Conservation (phyloP, 2,329 filamentous ascomycete species). For the Saccharata proteae region DNA sequence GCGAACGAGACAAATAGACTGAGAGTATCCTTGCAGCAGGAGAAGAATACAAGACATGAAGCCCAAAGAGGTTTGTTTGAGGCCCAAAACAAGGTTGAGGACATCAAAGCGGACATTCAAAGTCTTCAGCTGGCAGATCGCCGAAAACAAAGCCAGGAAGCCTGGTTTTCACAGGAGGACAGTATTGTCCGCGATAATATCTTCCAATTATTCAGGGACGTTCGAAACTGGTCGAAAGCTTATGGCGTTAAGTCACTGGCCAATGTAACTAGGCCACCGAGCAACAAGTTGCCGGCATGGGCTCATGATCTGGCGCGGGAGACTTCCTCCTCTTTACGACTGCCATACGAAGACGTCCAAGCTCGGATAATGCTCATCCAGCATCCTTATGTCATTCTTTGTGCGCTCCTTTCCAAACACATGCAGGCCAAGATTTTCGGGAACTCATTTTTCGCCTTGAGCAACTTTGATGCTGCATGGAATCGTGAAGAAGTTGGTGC, state of each 20-base stretch:
- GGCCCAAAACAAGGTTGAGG: not conserved
- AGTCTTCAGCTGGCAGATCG: not conserved
- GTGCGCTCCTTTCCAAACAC: not conserved
- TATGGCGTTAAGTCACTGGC: not conserved
- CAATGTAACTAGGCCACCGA: not conserved
- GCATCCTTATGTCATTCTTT: slow-evolving; percentile 4
- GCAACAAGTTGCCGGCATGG: not conserved
- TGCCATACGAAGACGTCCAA: not conserved
- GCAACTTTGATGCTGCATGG: too few species aligned
- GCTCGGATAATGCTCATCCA: not conserved
- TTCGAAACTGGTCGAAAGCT: not conserved
- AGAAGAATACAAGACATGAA: too few species aligned
- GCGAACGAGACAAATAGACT: not conserved
- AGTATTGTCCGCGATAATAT: not conserved
- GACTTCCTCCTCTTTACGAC: too few species aligned
- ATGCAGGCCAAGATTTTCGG: slow-evolving; percentile 1
- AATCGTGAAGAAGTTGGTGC: not conserved
- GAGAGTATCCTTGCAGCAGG: not conserved
- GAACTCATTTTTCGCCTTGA: slow-evolving; percentile 2
- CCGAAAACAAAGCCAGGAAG: not conserved
- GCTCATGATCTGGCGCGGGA: not conserved
- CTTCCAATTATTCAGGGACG: not conserved
- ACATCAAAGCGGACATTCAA: not conserved
- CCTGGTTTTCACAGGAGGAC: not conserved
- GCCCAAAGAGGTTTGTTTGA: not conserved